A percentile compares a stretch with the other conserved stretches of the same genome.
Conservation (phyloP, 164 flowering plant genomes). For the Taxillus chinensis region DNA sequence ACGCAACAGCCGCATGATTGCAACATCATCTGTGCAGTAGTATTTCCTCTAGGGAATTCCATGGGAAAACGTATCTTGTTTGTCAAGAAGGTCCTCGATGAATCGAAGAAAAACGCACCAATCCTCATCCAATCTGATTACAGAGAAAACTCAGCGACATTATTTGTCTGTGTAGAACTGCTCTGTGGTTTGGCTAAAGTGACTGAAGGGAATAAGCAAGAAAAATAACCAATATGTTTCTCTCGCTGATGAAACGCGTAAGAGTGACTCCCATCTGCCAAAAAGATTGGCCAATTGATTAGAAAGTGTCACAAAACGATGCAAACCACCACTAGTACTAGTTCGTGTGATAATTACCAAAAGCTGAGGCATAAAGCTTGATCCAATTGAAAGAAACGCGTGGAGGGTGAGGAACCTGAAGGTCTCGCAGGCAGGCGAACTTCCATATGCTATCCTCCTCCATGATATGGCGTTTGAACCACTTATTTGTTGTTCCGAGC, state of each 20-base stretch:
- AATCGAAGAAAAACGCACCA: conserved; percentile 71
- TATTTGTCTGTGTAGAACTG: not conserved
- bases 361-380: conserved; percentile 60
- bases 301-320: too few relatives aligned
- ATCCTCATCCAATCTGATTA: conserved; percentile 88
- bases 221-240: conserved; percentile 67
- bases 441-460: conserved; percentile 73
- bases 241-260: conserved; percentile 60
- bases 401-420: conserved; percentile 54
- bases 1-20: conserved; percentile 38
- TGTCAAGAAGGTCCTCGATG: conserved; percentile 43
- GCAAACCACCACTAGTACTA: too few relatives aligned
- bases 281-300: not conserved
- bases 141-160: conserved; percentile 2
- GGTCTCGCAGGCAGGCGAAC: conserved; percentile 75
- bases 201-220: not conserved
- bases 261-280: conserved; percentile 89
- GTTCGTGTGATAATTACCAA: conserved; percentile 30
- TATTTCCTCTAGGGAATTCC: conserved; percentile 23
- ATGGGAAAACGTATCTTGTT: conserved; percentile 35
- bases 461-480: conserved; percentile 58
- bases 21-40: conserved; percentile 34
- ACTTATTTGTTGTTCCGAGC: conserved; percentile 55
- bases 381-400: conserved; percentile 54
- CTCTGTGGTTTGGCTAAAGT: not conserved